Base-by-base conservation (phyloP, 2,329 filamentous ascomycete species). In the Fusarium tupiense region DNA sequence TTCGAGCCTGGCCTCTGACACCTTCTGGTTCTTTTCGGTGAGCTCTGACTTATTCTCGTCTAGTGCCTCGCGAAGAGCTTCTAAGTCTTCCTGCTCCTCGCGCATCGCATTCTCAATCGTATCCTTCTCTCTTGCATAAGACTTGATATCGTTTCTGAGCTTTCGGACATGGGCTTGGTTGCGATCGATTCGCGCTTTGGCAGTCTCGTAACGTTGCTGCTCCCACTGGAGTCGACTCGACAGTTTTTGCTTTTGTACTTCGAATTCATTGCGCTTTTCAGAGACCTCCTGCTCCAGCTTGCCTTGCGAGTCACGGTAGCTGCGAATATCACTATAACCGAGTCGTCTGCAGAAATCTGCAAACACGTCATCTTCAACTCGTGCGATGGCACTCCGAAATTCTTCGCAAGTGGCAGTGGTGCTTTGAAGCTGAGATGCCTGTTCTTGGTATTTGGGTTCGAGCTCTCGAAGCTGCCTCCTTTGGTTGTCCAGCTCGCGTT, bases 251-350 rank as follows among this genome's bases (percentile, higher is more conserved):
- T 92, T 93, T 81, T 99, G 96, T 8, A 93, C 91, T 64, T 92
- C 93, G 77, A 98, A 98, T 75, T 95, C 92, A 61, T 93, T 91
- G 72, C 94, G 94, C 85, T 95, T 95, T 82, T 96, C 92, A 2
- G 92, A 92, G 50, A 94, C 93, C 81, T 98, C 94, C 81, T 98
- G 94, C 82, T 98, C 95, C 56, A 97, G 86, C 47, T 93, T 95
- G 56, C 96, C 96, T 83, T 98, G 96, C 76, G 97, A 95, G 33
- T 93, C 93, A 81, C 98, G 95, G 79, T 98, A 99, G 66, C 94
- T 93, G 67, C 96, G 93, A 73, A 99, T 97, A 78, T 97, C 92
- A 66, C 90, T 88, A 81, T 98, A 98, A 2, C 95, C 94, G 26
- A 98, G 90, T 63, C 93, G 91, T 77, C 91, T 89, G 84, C 96